Percentiles rank a stretch among this genome's conserved stretches.
These are phyloP conservation scores for Wickerhamomyces sp. DNA, from an alignment of 1,139 yeast genomes.

Conservation along the genomic window DNA sequence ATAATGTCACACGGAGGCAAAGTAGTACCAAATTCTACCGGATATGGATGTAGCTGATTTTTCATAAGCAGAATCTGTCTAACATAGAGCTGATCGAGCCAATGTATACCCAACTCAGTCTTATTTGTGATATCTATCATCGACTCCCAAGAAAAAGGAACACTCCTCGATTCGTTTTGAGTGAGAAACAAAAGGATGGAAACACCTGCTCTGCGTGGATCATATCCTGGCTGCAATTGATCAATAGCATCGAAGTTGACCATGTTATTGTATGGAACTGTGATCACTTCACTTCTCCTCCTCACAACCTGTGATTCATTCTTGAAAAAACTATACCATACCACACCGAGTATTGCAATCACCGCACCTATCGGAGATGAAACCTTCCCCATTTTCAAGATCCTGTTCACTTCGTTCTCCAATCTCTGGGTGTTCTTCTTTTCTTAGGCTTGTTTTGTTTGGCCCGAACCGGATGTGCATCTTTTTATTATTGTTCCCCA, in stretches of 20 bases:
- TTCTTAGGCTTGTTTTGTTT: too few relatives aligned
- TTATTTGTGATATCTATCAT: constrained; percentile 7
- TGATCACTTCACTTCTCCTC: constrained; percentile 3
- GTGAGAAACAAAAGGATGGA: constrained; percentile 8
- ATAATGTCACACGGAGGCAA: background rate
- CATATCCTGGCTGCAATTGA: constrained; percentile 3
- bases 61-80: constrained; percentile 13
- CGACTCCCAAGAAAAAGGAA: constrained; percentile 11
- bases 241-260: background rate
- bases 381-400: too few relatives aligned
- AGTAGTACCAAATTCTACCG: constrained; percentile 2
- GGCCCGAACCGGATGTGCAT: too few relatives aligned
- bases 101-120: constrained; percentile 13
- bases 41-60: constrained; percentile 5
- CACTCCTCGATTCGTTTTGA: background rate
- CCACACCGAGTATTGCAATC: too few relatives aligned
- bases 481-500: too few relatives aligned
- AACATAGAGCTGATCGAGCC: constrained; percentile 8
- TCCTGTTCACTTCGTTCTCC: too few relatives aligned
- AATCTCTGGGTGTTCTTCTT: too few relatives aligned
- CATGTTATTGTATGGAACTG: background rate
- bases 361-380: too few relatives aligned
- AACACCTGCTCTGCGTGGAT: constrained; percentile 9
- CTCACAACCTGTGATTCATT: too few relatives aligned
- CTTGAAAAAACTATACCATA: too few relatives aligned